phyloP scores from a whole-genome alignment of 805 yeast species.

The Candida peoriensis region DNA sequence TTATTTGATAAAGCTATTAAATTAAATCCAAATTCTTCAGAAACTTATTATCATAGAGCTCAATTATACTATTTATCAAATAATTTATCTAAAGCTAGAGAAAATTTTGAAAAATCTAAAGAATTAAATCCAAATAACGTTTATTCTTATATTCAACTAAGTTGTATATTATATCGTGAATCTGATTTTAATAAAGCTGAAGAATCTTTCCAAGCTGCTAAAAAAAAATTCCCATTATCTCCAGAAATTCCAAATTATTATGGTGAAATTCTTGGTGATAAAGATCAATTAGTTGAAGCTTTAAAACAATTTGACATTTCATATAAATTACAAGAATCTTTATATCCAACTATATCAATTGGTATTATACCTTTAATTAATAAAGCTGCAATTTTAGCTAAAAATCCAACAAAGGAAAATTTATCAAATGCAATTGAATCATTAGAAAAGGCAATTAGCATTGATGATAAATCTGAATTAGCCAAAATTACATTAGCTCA shows the following conservation, averaged over 20 bases:
- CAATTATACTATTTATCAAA: constrained; percentile 83
- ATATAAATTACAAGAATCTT: constrained; percentile 69
- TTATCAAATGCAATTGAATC: constrained; percentile 57
- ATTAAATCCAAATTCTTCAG: constrained; percentile 67
- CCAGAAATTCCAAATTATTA: constrained; percentile 93
- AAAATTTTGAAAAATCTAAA: constrained; percentile 71
- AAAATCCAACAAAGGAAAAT: constrained; percentile 39
- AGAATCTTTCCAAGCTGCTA: constrained; percentile 62
- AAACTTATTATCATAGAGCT: constrained; percentile 89
- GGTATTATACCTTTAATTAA: constrained; percentile 89
- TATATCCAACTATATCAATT: constrained; percentile 57
- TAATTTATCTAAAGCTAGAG: constrained; percentile 66
- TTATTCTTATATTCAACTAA: constrained; percentile 85
- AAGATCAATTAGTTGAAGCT: constrained; percentile 68
- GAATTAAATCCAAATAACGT: constrained; percentile 70
- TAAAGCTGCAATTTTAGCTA: constrained; percentile 71
- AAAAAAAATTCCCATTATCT: constrained; percentile 71
- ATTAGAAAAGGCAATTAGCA: constrained; percentile 68
- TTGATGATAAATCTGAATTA: constrained; percentile 85
- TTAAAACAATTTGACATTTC: constrained; percentile 82
- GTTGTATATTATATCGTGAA: constrained; percentile 84
- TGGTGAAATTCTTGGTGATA: constrained; percentile 89
- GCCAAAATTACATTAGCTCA: constrained; percentile 92
- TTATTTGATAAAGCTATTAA: constrained; percentile 71
- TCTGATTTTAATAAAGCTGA: constrained; percentile 55